Conservation (phyloP, 495 filamentous ascomycete genomes). For the Cercophora newfieldiana region DNA sequence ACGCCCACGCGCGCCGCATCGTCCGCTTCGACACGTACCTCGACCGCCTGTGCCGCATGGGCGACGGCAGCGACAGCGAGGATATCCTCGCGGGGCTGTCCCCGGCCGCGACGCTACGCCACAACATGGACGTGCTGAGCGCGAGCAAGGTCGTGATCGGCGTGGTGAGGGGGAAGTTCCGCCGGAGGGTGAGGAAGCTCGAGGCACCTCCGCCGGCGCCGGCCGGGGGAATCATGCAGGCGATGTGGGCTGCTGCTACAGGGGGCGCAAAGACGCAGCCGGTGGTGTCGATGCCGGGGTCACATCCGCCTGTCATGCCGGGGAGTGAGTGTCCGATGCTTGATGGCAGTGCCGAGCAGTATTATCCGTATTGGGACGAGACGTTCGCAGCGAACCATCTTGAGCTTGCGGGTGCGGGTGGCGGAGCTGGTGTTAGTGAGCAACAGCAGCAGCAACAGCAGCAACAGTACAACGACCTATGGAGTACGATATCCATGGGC, state of each 20-base stretch:
- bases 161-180: constrained; percentile 41
- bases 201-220: constrained; percentile 19
- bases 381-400: neutral
- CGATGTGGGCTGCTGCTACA: constrained; percentile 7
- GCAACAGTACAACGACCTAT: constrained; percentile 31
- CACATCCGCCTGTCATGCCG: neutral
- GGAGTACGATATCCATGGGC: constrained; percentile 40
- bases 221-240: neutral
- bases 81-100: neutral
- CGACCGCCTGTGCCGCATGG: constrained; percentile 27
- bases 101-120: neutral
- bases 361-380: constrained; percentile 42
- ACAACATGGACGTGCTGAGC: constrained; percentile 33
- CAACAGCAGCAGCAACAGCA: neutral
- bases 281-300: neutral
- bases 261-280: neutral
- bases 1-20: constrained; percentile 27
- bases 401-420: neutral
- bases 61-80: neutral
- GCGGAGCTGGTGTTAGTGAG: neutral
- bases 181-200: constrained; percentile 35
- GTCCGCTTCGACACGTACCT: constrained; percentile 37
- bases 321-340: constrained; percentile 45
- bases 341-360: constrained; percentile 45
- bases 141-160: constrained; percentile 43